Conservation (phyloP, 345 rosid species). For the Toxicodendron radicans region DNA sequence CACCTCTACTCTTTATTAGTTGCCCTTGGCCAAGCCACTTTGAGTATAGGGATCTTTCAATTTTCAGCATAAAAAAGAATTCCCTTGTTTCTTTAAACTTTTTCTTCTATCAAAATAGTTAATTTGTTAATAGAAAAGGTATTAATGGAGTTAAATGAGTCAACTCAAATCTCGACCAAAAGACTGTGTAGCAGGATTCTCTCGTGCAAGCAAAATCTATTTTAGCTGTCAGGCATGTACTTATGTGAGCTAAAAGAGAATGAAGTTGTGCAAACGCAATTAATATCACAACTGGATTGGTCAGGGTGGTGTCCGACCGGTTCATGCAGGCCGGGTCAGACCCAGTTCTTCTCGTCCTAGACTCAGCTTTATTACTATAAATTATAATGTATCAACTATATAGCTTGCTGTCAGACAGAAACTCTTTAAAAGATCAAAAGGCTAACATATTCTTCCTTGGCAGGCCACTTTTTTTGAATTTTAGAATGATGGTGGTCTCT, state of each 20-base stretch:
- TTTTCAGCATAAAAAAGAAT: slow-evolving; percentile 8
- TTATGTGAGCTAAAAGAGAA: slow-evolving; percentile 26
- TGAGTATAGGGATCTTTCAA: slow-evolving; percentile 13
- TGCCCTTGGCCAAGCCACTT: too few species aligned
- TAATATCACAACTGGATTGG: slow-evolving; percentile 52
- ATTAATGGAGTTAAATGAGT: slow-evolving; percentile 19
- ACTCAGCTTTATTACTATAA: background rate
- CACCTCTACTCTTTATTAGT: background rate
- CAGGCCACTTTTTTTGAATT: slow-evolving; percentile 26
- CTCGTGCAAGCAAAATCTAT: slow-evolving; percentile 48
- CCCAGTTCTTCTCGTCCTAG: slow-evolving; percentile 9
- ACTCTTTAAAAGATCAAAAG: slow-evolving; percentile 26
- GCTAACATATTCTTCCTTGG: slow-evolving; percentile 20
- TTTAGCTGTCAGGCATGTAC: slow-evolving; percentile 43
- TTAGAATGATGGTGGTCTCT: slow-evolving; percentile 57
- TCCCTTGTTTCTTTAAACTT: slow-evolving; percentile 19
- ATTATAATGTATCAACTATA: slow-evolving; percentile 9
- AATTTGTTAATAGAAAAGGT: background rate
- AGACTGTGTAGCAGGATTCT: slow-evolving; percentile 45
- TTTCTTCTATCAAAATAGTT: background rate
- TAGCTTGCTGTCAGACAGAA: slow-evolving; percentile 34
- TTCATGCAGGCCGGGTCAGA: slow-evolving; percentile 49
- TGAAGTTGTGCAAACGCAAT: slow-evolving; percentile 29
- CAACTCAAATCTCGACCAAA: slow-evolving; percentile 26
- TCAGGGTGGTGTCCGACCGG: slow-evolving; percentile 50